A percentile compares a stretch with the other conserved stretches of the same genome.
Conservation (phyloP, 305 asterid genomes). For the Solanum hybrid region DNA sequence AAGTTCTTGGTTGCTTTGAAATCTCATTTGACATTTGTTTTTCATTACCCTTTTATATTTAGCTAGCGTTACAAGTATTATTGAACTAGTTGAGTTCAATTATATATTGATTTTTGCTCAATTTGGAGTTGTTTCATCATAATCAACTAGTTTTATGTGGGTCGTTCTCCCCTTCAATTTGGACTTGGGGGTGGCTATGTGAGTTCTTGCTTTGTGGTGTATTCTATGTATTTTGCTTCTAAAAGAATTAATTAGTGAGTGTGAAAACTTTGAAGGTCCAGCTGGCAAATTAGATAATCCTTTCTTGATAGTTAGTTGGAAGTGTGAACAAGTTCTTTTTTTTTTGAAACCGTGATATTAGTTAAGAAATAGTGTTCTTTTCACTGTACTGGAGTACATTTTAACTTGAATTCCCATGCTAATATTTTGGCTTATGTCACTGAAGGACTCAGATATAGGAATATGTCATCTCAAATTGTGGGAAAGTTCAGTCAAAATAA, state of each 20-base stretch:
- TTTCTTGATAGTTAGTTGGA: not conserved
- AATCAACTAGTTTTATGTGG: not conserved
- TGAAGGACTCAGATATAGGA: not conserved
- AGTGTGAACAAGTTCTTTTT: not conserved
- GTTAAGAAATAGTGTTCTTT: not conserved
- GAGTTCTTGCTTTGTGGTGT: not conserved
- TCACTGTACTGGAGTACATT: not conserved
- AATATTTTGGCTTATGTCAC: not conserved
- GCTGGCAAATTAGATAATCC: not conserved
- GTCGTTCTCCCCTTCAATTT: not conserved
- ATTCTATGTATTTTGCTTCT: not conserved
- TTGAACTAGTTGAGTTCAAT: not conserved
- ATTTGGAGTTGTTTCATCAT: not conserved
- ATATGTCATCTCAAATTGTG: slow-evolving; percentile 12
- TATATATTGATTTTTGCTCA: not conserved
- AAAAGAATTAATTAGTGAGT: not conserved
- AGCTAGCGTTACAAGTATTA: not conserved
- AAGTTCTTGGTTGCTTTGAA: not conserved
- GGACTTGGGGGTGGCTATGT: not conserved
- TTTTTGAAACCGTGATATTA: not conserved
- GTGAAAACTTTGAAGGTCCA: not conserved
- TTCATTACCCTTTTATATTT: not conserved
- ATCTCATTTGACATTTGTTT: not conserved
- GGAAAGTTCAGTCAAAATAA: slow-evolving; percentile 18
- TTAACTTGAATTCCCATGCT: not conserved